These are phyloP conservation scores for Microthlaspi erraticum DNA, from an alignment of 345 rosid species.

Conservation along the genomic window DNA sequence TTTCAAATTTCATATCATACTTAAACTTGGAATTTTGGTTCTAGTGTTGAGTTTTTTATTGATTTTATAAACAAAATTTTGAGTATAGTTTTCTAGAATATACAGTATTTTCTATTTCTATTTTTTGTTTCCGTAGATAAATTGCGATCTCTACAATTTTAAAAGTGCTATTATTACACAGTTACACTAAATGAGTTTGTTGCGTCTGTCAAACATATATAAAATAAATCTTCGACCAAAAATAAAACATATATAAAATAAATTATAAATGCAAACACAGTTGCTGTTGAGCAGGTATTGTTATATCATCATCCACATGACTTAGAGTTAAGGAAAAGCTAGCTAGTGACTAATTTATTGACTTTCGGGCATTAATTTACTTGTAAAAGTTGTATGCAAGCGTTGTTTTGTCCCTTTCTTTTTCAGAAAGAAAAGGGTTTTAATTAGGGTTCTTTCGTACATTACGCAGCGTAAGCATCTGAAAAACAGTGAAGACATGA, in stretches of 20 bases:
- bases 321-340: conserved; percentile 38
- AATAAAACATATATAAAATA: too few species aligned
- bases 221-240: too few species aligned
- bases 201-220: background rate
- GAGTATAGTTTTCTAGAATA: background rate
- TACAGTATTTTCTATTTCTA: background rate
- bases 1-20: background rate
- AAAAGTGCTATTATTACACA: background rate
- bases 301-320: conserved; percentile 36
- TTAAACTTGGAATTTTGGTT: background rate
- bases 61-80: background rate
- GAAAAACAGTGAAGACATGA: conserved; percentile 34
- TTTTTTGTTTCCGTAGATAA: background rate
- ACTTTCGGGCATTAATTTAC: conserved; percentile 38
- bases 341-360: conserved; percentile 32
- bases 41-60: background rate
- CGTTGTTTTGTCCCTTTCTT: conserved; percentile 42
- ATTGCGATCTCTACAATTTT: background rate
- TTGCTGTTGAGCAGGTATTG: background rate
- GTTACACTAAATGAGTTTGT: background rate
- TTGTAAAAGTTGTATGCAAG: conserved; percentile 40
- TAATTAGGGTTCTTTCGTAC: conserved; percentile 35
- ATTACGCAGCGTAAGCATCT: conserved; percentile 39
- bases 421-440: conserved; percentile 31
- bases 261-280: conserved; percentile 5